Percentiles rank a stretch among this genome's conserved stretches.
Conservation (phyloP, 2,329 filamentous ascomycete genomes). For the Pezicula neosporulosa region DNA sequence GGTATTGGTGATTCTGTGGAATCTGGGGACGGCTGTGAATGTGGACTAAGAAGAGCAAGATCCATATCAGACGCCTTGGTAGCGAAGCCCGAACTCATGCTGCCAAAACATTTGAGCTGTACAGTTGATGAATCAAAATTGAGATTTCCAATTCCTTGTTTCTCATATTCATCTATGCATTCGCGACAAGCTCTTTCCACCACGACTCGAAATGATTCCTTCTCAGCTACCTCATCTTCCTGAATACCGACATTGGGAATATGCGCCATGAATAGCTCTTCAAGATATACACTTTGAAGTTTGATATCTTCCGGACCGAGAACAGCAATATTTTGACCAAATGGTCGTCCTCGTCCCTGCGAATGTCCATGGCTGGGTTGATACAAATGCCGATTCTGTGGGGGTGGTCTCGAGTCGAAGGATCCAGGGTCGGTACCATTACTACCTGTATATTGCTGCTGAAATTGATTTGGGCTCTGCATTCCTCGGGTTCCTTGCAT, state of each 20-base stretch:
- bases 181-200: constrained; percentile 64
- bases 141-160: constrained; percentile 33
- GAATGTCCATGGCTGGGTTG: constrained; percentile 17
- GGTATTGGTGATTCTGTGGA: constrained; percentile 61
- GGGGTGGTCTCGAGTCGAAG: constrained; percentile 9
- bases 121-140: constrained; percentile 53
- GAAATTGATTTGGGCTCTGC: constrained; percentile 5
- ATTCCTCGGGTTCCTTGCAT: constrained; percentile 9
- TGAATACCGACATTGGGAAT: constrained; percentile 51
- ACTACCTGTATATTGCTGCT: constrained; percentile 5
- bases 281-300: constrained; percentile 46
- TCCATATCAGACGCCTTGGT: constrained; percentile 91
- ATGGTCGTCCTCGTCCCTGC: constrained; percentile 12
- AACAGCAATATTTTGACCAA: constrained; percentile 1
- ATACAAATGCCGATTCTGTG: constrained; percentile 26
- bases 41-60: constrained; percentile 68
- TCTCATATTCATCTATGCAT: constrained; percentile 52
- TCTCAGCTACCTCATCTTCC: constrained; percentile 59
- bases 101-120: constrained; percentile 76
- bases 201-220: constrained; percentile 64
- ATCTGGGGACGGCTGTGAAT: constrained; percentile 51
- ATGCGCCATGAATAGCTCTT: constrained; percentile 38
- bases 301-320: constrained; percentile 40
- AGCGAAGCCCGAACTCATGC: constrained; percentile 79
- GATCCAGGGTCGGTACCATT: constrained; percentile 3